These are phyloP conservation scores for Ramaria sp. DNA, from an alignment of 768 basidiomycete genomes.

Conservation along the genomic window DNA sequence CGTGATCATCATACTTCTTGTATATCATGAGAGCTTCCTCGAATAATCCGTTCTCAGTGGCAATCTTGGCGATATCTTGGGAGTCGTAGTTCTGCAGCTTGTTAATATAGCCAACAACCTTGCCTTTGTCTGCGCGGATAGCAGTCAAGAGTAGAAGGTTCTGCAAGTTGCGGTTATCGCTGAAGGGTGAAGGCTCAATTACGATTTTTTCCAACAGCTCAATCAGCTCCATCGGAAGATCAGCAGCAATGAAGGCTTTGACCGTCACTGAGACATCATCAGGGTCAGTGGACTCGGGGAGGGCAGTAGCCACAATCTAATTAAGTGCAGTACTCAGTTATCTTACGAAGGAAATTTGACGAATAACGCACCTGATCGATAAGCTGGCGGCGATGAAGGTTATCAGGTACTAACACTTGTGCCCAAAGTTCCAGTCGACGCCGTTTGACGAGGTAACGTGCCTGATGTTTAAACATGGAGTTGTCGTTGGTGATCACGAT, in stretches of 20 bases:
- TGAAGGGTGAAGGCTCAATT: constrained; percentile 94
- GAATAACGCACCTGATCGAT: constrained; percentile 70
- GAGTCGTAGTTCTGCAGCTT: constrained; percentile 93
- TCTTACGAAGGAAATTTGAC: neutral
- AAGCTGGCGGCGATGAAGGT: constrained; percentile 84
- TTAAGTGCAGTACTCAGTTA: neutral
- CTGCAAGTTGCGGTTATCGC: constrained; percentile 94
- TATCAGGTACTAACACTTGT: constrained; percentile 83
- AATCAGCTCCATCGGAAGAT: constrained; percentile 93
- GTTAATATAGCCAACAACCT: constrained; percentile 96
- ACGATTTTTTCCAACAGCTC: constrained; percentile 98
- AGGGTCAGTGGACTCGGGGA: constrained; percentile 94
- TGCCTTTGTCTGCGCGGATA: constrained; percentile 95
- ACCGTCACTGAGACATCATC: constrained; percentile 98
- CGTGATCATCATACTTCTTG: constrained; percentile 95
- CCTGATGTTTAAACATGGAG: constrained; percentile 99
- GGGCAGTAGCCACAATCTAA: constrained; percentile 86
- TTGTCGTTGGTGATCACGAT: constrained; percentile 97
- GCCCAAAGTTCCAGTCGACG: constrained; percentile 94
- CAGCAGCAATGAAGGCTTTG: constrained; percentile 95
- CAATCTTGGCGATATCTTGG: constrained; percentile 91
- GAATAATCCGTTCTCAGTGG: constrained; percentile 88
- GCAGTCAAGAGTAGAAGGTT: constrained; percentile 92
- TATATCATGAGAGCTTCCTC: constrained; percentile 97
- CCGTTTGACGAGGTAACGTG: constrained; percentile 94